Evolutionary conservation across 2,329 filamentous ascomycete species (phyloP).

Genomic region (Phialophora verrucosa): DNA sequence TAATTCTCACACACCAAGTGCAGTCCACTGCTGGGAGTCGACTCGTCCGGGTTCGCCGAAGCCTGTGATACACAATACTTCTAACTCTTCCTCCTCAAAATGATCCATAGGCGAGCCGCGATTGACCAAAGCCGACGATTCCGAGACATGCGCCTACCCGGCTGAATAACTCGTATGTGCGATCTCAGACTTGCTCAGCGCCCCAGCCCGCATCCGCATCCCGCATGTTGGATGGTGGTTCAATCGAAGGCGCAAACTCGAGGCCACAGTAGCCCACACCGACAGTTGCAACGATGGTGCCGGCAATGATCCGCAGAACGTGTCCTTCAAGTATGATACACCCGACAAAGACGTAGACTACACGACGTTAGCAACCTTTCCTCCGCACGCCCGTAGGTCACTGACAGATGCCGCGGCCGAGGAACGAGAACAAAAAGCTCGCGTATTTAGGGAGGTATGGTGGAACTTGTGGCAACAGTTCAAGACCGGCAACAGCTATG

Average conservation of each 20-base stretch:
- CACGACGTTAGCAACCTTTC: slow-evolving; percentile 20
- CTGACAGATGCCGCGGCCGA: slow-evolving; percentile 93
- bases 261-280: slow-evolving; percentile 78
- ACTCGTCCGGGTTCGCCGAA: not conserved
- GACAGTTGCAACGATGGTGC: slow-evolving; percentile 75
- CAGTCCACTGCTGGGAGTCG: not conserved
- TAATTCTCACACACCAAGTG: not conserved
- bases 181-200: slow-evolving; percentile 70
- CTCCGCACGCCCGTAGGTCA: slow-evolving; percentile 40
- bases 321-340: slow-evolving; percentile 75
- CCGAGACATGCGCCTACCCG: not conserved
- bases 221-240: slow-evolving; percentile 81
- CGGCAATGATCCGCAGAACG: slow-evolving; percentile 74
- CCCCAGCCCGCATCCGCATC: slow-evolving; percentile 77
- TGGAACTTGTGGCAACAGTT: slow-evolving; percentile 84
- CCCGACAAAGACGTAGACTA: slow-evolving; percentile 96
- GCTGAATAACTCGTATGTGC: not conserved
- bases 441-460: slow-evolving; percentile 91
- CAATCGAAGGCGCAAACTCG: slow-evolving; percentile 78
- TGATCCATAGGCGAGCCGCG: not conserved
- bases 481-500: slow-evolving; percentile 72
- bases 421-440: slow-evolving; percentile 96
- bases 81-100: not conserved
- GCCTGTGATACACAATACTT: not conserved
- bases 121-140: not conserved